phyloP scores from a whole-genome alignment of 2,329 filamentous ascomycete species.

The Aureobasidium musti region DNA sequence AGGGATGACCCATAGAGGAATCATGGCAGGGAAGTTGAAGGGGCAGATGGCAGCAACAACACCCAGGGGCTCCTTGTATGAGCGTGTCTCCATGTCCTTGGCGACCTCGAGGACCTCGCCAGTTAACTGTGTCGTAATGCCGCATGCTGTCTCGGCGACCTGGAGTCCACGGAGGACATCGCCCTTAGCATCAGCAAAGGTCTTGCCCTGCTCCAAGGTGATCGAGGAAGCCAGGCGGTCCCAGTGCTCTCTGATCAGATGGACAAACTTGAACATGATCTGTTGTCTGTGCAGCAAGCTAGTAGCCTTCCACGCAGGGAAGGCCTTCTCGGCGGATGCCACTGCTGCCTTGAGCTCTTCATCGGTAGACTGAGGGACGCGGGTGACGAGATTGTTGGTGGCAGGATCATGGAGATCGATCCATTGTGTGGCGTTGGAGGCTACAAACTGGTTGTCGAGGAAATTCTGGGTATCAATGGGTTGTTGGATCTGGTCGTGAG shows the following conservation, averaged over 20 bases:
- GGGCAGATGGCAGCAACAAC: slow-evolving; percentile 83
- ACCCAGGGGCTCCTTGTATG: slow-evolving; percentile 78
- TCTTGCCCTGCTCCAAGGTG: slow-evolving; percentile 86
- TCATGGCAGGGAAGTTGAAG: slow-evolving; percentile 92
- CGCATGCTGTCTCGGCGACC: slow-evolving; percentile 80
- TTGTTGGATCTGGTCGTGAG: slow-evolving; percentile 68
- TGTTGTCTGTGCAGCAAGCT: slow-evolving; percentile 72
- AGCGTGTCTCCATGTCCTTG: slow-evolving; percentile 87
- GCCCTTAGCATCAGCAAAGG: slow-evolving; percentile 77
- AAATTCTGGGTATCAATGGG: slow-evolving; percentile 77
- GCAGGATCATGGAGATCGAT: slow-evolving; percentile 78
- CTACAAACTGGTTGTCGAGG: slow-evolving; percentile 67
- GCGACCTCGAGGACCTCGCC: slow-evolving; percentile 82
- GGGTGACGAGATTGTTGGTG: slow-evolving; percentile 78
- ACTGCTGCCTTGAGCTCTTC: slow-evolving; percentile 72
- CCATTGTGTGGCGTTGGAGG: slow-evolving; percentile 66
- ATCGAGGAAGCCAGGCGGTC: slow-evolving; percentile 82
- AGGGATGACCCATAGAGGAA: slow-evolving; percentile 86
- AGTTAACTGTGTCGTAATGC: slow-evolving; percentile 77
- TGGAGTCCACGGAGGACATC: slow-evolving; percentile 81
- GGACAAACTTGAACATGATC: slow-evolving; percentile 81
- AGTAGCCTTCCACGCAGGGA: slow-evolving; percentile 68
- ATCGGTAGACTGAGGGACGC: slow-evolving; percentile 76
- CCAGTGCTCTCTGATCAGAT: slow-evolving; percentile 80
- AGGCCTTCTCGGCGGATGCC: slow-evolving; percentile 71